Conservation (phyloP, 306 rosid genomes). For the Prunus armeniaca region DNA sequence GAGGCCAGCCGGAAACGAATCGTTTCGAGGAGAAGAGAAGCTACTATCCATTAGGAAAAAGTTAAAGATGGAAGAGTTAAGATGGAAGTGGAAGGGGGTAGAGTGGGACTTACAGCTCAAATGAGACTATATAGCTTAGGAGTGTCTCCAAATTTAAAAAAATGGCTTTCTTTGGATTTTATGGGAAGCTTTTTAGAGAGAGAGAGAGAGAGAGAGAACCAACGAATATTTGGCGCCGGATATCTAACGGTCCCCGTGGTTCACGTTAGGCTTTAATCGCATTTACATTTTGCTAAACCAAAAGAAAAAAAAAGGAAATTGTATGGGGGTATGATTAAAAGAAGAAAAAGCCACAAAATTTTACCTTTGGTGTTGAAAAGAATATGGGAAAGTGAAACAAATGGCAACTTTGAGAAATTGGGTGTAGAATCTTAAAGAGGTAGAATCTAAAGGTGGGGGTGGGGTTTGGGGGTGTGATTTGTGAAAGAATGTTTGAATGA, state of each 20-base stretch:
- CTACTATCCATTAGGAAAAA: constrained; percentile 64
- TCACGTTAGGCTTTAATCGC: constrained; percentile 37
- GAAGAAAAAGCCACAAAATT: neutral
- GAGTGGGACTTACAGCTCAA: constrained; percentile 17
- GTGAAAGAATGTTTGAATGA: constrained; percentile 36
- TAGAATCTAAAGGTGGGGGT: constrained; percentile 15
- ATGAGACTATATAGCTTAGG: constrained; percentile 15
- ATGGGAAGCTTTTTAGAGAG: constrained; percentile 14
- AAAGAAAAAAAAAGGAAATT: neutral
- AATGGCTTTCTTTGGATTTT: constrained; percentile 46
- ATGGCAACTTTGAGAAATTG: constrained; percentile 4
- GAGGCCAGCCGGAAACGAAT: constrained; percentile 83
- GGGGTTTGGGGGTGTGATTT: neutral
- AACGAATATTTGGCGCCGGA: constrained; percentile 57
- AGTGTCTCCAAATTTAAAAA: constrained; percentile 23
- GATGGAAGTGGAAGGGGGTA: constrained; percentile 28
- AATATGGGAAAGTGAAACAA: neutral
- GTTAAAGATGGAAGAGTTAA: constrained; percentile 1
- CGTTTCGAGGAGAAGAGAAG: constrained; percentile 70
- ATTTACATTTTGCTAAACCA: constrained; percentile 20
- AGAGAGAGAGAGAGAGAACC: constrained; percentile 13
- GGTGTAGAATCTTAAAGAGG: constrained; percentile 17
- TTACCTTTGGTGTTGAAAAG: neutral
- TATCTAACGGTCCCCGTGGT: constrained; percentile 53
- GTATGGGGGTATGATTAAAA: neutral